Conservation (phyloP, 306 rosid species). For the Medicago ruthenica region DNA sequence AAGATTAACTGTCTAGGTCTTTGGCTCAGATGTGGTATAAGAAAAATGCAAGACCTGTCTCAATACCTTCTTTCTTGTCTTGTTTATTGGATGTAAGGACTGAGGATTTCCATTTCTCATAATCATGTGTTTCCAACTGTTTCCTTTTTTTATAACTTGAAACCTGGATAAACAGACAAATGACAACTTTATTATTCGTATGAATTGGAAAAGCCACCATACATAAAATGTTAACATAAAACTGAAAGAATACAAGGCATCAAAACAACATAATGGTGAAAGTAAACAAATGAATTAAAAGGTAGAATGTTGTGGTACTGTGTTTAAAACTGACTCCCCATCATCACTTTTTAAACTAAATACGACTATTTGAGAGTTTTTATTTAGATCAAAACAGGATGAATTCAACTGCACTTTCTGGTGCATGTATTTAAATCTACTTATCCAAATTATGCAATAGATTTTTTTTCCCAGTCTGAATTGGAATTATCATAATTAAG, state of each 20-base stretch:
- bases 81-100: conserved; percentile 67
- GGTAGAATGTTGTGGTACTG: neutral
- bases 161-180: conserved; percentile 51
- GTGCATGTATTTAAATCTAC: neutral
- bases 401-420: neutral
- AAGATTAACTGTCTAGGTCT: conserved; percentile 14
- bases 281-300: conserved; percentile 2
- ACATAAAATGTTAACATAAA: neutral
- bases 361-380: too few relatives aligned
- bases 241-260: neutral
- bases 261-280: neutral
- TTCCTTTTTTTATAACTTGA: conserved; percentile 71
- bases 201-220: conserved; percentile 2
- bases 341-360: neutral
- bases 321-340: conserved; percentile 20
- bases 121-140: conserved; percentile 56
- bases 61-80: conserved; percentile 64
- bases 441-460: neutral
- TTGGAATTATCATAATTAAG: neutral
- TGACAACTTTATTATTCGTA: neutral
- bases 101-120: conserved; percentile 74
- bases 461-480: neutral
- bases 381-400: neutral
- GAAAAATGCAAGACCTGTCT: conserved; percentile 25
- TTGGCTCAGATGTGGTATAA: neutral